Conservation (phyloP, 441 rosid species). For the Erodium texanum region DNA sequence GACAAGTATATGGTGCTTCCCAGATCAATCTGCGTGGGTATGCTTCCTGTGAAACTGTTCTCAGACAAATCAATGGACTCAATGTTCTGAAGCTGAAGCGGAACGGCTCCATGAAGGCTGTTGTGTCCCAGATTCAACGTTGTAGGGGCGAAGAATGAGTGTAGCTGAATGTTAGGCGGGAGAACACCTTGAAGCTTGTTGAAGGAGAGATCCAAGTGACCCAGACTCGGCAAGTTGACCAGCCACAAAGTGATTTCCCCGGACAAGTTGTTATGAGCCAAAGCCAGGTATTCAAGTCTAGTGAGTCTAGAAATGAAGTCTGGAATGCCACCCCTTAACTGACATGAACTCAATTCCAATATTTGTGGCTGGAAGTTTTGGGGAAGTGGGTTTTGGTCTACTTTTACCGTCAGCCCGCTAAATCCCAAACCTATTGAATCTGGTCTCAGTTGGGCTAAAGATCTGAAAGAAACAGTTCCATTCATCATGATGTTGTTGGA, state of each 20-base stretch:
- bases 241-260: slow-evolving; percentile 11
- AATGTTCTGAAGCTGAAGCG: background rate
- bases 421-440: slow-evolving; percentile 1
- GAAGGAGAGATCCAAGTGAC: slow-evolving; percentile 11
- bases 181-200: slow-evolving; percentile 10
- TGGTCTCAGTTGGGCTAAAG: background rate
- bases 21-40: background rate
- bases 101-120: slow-evolving; percentile 10
- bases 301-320: slow-evolving; percentile 7
- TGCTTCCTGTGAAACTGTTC: slow-evolving; percentile 6
- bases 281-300: background rate
- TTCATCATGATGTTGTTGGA: slow-evolving; percentile 7
- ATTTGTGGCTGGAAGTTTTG: background rate
- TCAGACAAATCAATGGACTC: background rate
- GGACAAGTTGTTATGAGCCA: background rate
- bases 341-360: slow-evolving; percentile 5
- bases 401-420: background rate
- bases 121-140: background rate
- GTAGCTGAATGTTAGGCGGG: slow-evolving; percentile 3
- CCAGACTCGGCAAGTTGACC: slow-evolving; percentile 9
- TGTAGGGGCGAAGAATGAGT: background rate
- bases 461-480: slow-evolving; percentile 6
- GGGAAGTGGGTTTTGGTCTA: slow-evolving; percentile 3
- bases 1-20: slow-evolving; percentile 5
- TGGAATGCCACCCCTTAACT: slow-evolving; percentile 3